phyloP scores from a whole-genome alignment of 1,139 yeast genomes.

The Yamadazyma pseudoaaseri region DNA sequence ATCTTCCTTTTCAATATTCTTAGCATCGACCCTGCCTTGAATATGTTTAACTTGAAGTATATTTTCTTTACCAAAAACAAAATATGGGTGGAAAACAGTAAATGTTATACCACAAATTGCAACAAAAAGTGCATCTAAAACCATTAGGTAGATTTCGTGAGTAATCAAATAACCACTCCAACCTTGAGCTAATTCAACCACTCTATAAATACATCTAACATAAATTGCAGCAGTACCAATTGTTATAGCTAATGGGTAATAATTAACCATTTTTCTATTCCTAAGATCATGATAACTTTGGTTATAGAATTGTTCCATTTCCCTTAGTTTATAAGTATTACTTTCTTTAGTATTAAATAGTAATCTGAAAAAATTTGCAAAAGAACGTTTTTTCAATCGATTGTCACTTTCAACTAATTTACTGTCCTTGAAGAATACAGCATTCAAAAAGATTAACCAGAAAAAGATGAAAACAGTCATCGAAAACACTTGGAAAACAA shows the following conservation, averaged over 20 bases:
- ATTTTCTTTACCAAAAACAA: conserved; percentile 40
- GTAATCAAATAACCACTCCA: conserved; percentile 67
- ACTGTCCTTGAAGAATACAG: conserved; percentile 21
- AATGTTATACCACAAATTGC: conserved; percentile 37
- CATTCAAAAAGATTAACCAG: conserved; percentile 25
- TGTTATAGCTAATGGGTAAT: conserved; percentile 49
- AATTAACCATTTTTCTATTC: conserved; percentile 33
- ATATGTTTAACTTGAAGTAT: conserved; percentile 11
- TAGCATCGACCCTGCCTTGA: conserved; percentile 5
- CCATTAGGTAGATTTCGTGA: conserved; percentile 70
- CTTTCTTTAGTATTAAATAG: conserved; percentile 25
- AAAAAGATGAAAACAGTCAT: conserved; percentile 33
- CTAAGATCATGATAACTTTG: conserved; percentile 42
- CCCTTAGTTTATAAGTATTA: conserved; percentile 15
- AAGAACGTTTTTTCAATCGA: conserved; percentile 26
- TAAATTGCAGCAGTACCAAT: conserved; percentile 54
- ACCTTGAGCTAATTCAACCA: conserved; percentile 74
- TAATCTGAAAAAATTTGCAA: conserved; percentile 16
- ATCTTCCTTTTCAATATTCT: neutral
- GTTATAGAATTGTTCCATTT: conserved; percentile 31
- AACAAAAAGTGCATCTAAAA: conserved; percentile 73
- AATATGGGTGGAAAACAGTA: conserved; percentile 60
- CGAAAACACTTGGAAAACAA: conserved; percentile 36
- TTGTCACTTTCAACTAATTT: conserved; percentile 10
- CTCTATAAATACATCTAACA: conserved; percentile 74